Evolutionary conservation across 2,329 filamentous ascomycete genomes (phyloP).

Genomic region (Cytospora mali): DNA sequence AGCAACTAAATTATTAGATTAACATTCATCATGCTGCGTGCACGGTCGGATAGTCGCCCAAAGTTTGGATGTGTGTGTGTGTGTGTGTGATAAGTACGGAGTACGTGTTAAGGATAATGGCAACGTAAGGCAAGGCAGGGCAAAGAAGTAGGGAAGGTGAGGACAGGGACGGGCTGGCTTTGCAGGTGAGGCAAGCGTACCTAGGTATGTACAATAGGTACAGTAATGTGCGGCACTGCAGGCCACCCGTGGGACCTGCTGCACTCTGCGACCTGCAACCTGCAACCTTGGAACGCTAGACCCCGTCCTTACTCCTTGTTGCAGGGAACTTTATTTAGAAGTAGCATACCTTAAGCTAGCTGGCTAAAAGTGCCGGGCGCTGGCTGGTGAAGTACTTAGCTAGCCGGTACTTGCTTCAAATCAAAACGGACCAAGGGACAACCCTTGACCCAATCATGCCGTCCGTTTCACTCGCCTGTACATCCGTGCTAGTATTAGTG

Average conservation of each 20-base stretch:
- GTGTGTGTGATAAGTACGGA: not conserved
- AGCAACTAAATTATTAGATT: constrained; percentile 25
- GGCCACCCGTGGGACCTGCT: not conserved
- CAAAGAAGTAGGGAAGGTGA: constrained; percentile 1
- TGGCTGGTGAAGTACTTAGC: not conserved
- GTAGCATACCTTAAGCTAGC: not conserved
- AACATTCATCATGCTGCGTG: constrained; percentile 26
- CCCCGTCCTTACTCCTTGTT: not conserved
- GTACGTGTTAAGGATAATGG: constrained; percentile 4
- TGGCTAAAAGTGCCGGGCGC: not conserved
- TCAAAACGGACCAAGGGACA: not conserved
- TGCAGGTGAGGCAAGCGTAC: constrained; percentile 2
- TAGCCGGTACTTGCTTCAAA: not conserved
- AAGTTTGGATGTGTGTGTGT: not conserved
- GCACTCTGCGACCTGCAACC: not conserved
- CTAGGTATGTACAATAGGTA: too few species aligned
- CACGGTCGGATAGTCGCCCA: not conserved
- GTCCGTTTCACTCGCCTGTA: not conserved
- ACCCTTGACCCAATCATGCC: not conserved
- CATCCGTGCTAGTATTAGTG: not conserved
- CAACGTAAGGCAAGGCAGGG: constrained; percentile 3
- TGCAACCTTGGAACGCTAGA: not conserved
- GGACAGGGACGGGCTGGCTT: not conserved
- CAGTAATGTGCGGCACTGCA: not conserved
- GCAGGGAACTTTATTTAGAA: not conserved